These are phyloP conservation scores for Petunia hybrid DNA, from an alignment of 305 asterid genomes.

Conservation along the genomic window DNA sequence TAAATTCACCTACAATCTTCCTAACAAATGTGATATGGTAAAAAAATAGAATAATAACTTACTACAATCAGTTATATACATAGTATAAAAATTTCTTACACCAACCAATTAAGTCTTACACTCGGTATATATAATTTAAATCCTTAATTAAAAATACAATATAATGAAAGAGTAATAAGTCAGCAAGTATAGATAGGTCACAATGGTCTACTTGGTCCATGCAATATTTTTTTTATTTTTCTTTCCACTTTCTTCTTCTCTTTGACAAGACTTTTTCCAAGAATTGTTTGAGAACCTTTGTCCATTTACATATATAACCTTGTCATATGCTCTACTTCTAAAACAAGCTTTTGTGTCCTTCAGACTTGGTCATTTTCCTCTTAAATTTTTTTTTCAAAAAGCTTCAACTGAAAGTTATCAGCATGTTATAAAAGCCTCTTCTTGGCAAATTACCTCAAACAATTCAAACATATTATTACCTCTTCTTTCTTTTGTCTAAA, in stretches of 20 bases:
- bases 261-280: background rate
- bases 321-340: conserved; percentile 21
- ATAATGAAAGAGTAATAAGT: background rate
- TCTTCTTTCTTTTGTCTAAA: background rate
- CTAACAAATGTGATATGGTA: too few species aligned
- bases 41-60: too few species aligned
- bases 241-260: background rate
- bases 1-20: too few species aligned
- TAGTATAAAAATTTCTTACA: too few species aligned
- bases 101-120: too few species aligned
- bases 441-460: background rate
- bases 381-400: conserved; percentile 15
- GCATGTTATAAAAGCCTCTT: background rate
- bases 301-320: background rate
- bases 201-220: background rate
- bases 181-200: background rate
- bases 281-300: conserved; percentile 26
- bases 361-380: background rate
- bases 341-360: conserved; percentile 16
- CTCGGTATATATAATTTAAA: too few species aligned
- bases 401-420: conserved; percentile 32
- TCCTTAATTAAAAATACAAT: background rate
- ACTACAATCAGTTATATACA: too few species aligned
- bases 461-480: background rate
- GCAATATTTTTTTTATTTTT: background rate